Evolutionary conservation across 2,329 filamentous ascomycete species (phyloP).

Genomic region (Colletotrichum godetiae): DNA sequence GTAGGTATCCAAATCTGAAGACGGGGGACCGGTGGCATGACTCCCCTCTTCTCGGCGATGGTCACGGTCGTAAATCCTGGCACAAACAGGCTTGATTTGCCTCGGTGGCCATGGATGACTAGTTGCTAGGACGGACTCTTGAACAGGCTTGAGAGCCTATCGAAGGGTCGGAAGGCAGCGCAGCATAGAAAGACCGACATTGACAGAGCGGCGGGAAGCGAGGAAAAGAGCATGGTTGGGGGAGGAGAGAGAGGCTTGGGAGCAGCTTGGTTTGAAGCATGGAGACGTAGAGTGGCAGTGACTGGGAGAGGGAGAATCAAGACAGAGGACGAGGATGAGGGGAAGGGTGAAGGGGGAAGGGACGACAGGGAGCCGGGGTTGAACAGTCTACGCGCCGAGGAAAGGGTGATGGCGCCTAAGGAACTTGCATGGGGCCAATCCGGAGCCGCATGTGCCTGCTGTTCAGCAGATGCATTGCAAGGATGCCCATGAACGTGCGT

Average conservation of each 20-base stretch:
- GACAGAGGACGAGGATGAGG: not conserved
- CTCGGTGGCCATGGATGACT: constrained; percentile 10
- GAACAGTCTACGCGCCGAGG: constrained; percentile 38
- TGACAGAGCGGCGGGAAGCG: constrained; percentile 23
- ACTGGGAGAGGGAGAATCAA: constrained; percentile 1
- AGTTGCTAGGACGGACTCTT: constrained; percentile 15
- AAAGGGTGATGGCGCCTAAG: constrained; percentile 38
- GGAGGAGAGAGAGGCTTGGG: constrained; percentile 7
- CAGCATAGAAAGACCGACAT: not conserved
- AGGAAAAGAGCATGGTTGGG: constrained; percentile 29
- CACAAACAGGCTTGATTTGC: constrained; percentile 31
- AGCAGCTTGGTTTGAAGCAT: not conserved
- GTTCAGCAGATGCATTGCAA: constrained; percentile 31
- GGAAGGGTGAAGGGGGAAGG: constrained; percentile 3
- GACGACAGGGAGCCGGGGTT: constrained; percentile 30
- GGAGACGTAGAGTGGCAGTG: not conserved
- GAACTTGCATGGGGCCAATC: constrained; percentile 39
- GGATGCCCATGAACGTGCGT: constrained; percentile 5
- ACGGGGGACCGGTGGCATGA: constrained; percentile 19
- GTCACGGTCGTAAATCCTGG: constrained; percentile 28
- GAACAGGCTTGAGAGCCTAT: constrained; percentile 24
- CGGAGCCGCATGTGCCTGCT: constrained; percentile 38
- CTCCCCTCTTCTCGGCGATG: constrained; percentile 26
- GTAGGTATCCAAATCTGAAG: not conserved
- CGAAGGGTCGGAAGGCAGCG: constrained; percentile 7